These are phyloP conservation scores for Trichomonascaceae sp. DNA, from an alignment of 1,139 yeast genomes.

Conservation along the genomic window DNA sequence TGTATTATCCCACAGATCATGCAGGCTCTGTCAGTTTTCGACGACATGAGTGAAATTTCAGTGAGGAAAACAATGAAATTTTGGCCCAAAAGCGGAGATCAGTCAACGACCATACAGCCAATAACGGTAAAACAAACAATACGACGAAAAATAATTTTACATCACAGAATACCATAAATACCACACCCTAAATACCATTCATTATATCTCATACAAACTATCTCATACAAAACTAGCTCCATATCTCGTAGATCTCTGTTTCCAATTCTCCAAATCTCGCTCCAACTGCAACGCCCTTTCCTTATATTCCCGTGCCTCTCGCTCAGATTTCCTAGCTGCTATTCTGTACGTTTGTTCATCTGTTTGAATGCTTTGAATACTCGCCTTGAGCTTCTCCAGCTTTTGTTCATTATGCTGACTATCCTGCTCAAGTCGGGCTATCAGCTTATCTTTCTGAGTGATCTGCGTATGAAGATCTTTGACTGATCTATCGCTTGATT, in stretches of 20 bases:
- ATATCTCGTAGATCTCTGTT: slow-evolving; percentile 37
- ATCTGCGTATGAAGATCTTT: slow-evolving; percentile 28
- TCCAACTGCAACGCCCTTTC: slow-evolving; percentile 53
- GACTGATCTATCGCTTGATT: slow-evolving; percentile 28
- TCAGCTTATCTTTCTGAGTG: slow-evolving; percentile 24
- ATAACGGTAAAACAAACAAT: background rate
- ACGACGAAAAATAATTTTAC: too few relatives aligned
- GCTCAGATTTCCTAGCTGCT: slow-evolving; percentile 39
- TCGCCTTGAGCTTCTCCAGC: slow-evolving; percentile 34
- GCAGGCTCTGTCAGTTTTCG: slow-evolving; percentile 85
- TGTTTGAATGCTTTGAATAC: slow-evolving; percentile 37
- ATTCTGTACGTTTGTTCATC: slow-evolving; percentile 41
- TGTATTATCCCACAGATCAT: slow-evolving; percentile 95
- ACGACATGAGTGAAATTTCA: slow-evolving; percentile 38
- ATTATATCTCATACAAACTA: too few relatives aligned
- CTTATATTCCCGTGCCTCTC: slow-evolving; percentile 48
- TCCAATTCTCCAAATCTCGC: slow-evolving; percentile 61
- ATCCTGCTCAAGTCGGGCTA: slow-evolving; percentile 29
- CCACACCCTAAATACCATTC: background rate
- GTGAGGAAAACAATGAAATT: background rate
- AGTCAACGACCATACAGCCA: background rate
- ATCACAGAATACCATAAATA: too few relatives aligned
- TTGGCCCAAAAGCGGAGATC: background rate
- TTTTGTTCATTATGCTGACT: slow-evolving; percentile 32
- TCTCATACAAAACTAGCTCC: slow-evolving; percentile 6